Evolutionary conservation across 305 asterid genomes (phyloP).

Genomic region (Rubia occidens): DNA sequence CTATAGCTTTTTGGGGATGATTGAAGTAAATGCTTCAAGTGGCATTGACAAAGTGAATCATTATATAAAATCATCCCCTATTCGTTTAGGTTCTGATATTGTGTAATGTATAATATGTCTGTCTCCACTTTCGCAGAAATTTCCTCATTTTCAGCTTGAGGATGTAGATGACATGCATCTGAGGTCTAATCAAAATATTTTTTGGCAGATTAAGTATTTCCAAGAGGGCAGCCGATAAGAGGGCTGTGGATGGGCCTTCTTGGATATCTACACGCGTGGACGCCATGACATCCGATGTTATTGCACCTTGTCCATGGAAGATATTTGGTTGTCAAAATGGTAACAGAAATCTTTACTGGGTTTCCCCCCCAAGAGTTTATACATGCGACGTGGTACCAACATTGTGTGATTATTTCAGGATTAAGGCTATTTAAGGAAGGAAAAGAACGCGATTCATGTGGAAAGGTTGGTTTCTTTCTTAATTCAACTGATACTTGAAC

Average conservation of each 20-base stretch:
- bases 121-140: background rate
- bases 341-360: slow-evolving; percentile 18
- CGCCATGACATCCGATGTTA: slow-evolving; percentile 72
- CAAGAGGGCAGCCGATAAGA: slow-evolving; percentile 40
- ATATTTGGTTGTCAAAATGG: slow-evolving; percentile 86
- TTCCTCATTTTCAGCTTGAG: background rate
- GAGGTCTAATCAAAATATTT: background rate
- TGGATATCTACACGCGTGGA: slow-evolving; percentile 41
- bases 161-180: background rate
- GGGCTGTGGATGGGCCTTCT: slow-evolving; percentile 33
- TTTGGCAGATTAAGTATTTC: slow-evolving; percentile 52
- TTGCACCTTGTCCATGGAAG: slow-evolving; percentile 89
- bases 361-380: background rate
- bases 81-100: background rate
- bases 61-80: background rate
- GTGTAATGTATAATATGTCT: background rate
- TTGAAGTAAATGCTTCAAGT: background rate
- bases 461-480: slow-evolving; percentile 35
- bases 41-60: background rate
- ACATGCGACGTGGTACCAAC: background rate
- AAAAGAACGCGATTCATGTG: slow-evolving; percentile 49
- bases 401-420: slow-evolving; percentile 33
- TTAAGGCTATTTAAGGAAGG: slow-evolving; percentile 85
- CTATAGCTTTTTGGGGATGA: background rate
- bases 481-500: background rate